Base-by-base conservation (phyloP, 805 yeast genomes). In the Candida gorgasii region DNA sequence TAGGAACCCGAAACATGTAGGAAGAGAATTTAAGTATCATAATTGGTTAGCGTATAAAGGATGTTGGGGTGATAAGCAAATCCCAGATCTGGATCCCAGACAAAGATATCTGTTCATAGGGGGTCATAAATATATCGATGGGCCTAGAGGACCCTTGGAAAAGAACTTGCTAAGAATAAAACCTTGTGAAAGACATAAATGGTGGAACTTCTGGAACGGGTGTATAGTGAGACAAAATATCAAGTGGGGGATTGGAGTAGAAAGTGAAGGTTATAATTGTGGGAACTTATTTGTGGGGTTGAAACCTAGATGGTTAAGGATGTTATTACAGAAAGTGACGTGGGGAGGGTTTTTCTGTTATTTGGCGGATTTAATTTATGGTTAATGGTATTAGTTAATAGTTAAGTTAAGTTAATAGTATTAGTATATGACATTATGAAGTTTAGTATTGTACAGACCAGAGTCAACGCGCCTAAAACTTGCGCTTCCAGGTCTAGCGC, bases 181-280 rank as follows among this genome's bases (percentile, higher is more conserved):
- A 12, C 82, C 93, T 1, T 92, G 99, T 59, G 95, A 89, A 58
- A 67, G 90, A 26, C 72, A 80, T 47, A 89, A 88, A 59, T 89
- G 97, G 97, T 92, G 96, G 93, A 90, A 92, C 57, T 73, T 88
- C 52, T 77, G 88, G 80, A 75, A 79, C 43, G 84, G 89, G 2
- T 92, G 99, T 65, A 85, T 85, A 8, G 80, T 90, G 5, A 71
- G 96, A 43, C 72, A 78, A 42, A 79, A 80, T 52, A 78, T 84
- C 40, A 81, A 85, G 48, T 78, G 84, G 71, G 98, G 97, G 0
- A 79, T 84, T 50, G 98, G 98, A 2, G 77, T 88, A 8, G 97
- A 92, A 57, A 78, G 83, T 47, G 96, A 89, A 59, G 92, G 89
- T 2, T 86, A 84, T 49, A 77, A 84, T 48, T 89, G 97, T 61